Evolutionary conservation across 192 early-diverging fungal species (phyloP), one percentile per base, ranked within the genome.

Genomic region (Chytriomyces sp.): DNA sequence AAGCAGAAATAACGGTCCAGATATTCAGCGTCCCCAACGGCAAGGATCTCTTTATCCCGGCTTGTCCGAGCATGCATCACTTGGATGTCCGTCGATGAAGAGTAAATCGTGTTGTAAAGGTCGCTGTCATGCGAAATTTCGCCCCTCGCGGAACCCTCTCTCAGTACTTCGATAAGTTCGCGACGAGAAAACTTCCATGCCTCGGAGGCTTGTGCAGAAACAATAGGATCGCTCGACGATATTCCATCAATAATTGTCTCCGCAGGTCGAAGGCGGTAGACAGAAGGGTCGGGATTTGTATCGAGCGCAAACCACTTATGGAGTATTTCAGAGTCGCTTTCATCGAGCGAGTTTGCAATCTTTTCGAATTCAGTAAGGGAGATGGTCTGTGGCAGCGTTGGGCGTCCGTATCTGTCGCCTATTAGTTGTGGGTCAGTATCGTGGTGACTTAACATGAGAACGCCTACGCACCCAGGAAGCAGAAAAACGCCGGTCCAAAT

Each of bases 331-430:
- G 57, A 47, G 69, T 71, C 57, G 26, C 20, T 16, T 10, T 71
- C 69, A n/a, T 50, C 35, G 67, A 45, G 43, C 9, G 68, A 43
- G 45, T 50, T 44, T 23, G 35, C 10, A 61, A 59, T 7, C 5
- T 20, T 26, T 43, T 61, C 68, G 64, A 67, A 67, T 13, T 64
- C 64, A 45, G 26, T 11, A 43, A 64, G 46, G 18, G 74, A 64
- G 24, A 76, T 45, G 50, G 57, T 35, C 8, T n/a, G 62, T 13
- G 77, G 77, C 1, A 78, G 35, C 3, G 45, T 8, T 6, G 77
- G 20, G 9, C 43, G 26, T 28, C 77, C 69, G 62, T 78, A 78
- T 45, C 46, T 71, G 50, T 78, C 77, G 23, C 76, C 76, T 77
- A 18, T 18, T 20, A 57, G 53, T 57, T 11, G 45, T 18, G 18